Conservation (phyloP, 805 yeast genomes). For the Pichia membranifaciens region DNA sequence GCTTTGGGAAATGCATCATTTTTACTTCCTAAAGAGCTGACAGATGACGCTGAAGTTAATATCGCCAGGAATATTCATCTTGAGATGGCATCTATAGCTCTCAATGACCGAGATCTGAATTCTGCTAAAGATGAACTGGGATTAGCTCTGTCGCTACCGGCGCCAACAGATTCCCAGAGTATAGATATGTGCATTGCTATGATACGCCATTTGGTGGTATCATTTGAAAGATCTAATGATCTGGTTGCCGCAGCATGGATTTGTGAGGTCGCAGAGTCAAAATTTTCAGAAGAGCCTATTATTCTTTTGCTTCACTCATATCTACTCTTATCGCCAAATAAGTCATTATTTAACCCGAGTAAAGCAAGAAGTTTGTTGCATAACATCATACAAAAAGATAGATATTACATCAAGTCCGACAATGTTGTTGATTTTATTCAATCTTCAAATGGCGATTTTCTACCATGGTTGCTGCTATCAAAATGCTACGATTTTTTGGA, state of each 20-base stretch:
- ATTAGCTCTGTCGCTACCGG: constrained; percentile 45
- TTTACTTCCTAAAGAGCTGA: constrained; percentile 34
- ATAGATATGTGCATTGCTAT: constrained; percentile 43
- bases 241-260: constrained; percentile 43
- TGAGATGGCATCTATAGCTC: constrained; percentile 51
- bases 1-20: constrained; percentile 41
- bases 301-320: constrained; percentile 45
- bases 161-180: constrained; percentile 26
- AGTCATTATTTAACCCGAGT: constrained; percentile 29
- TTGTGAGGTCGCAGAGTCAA: constrained; percentile 42
- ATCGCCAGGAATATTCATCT: constrained; percentile 48
- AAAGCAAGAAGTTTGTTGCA: constrained; percentile 34
- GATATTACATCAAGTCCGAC: background rate
- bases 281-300: constrained; percentile 40
- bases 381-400: constrained; percentile 17
- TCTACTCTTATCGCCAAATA: constrained; percentile 34
- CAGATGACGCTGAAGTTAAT: constrained; percentile 33
- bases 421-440: constrained; percentile 13
- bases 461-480: constrained; percentile 55
- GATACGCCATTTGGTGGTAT: constrained; percentile 31
- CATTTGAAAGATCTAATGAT: constrained; percentile 47
- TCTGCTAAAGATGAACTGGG: constrained; percentile 44
- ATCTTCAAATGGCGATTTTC: constrained; percentile 38
- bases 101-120: constrained; percentile 45
- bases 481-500: constrained; percentile 43